Evolutionary conservation across 1,139 yeast species (phyloP).

Genomic region (Blastobotrys indianensis): DNA sequence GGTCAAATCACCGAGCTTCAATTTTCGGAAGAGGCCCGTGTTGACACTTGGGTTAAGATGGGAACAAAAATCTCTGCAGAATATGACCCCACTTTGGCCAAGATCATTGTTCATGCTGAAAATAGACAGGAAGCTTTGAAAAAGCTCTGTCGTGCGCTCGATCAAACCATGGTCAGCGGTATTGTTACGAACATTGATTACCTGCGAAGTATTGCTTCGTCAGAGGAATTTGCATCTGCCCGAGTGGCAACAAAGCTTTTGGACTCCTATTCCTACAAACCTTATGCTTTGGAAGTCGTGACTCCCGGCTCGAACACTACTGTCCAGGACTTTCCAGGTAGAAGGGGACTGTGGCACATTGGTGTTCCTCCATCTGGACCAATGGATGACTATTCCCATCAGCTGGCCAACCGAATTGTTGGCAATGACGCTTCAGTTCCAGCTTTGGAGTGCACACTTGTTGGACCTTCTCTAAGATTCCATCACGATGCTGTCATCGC

Average conservation of each 20-base stretch:
- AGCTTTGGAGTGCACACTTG: conserved; percentile 82
- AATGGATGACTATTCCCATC: conserved; percentile 88
- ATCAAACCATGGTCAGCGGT: conserved; percentile 83
- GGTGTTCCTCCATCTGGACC: conserved; percentile 99
- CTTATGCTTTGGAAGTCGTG: conserved; percentile 77
- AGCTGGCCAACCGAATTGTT: conserved; percentile 82
- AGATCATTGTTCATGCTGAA: conserved; percentile 88
- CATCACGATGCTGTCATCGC: conserved; percentile 75
- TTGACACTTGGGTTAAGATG: conserved; percentile 88
- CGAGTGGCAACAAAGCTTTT: conserved; percentile 80
- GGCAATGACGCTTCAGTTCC: conserved; percentile 81
- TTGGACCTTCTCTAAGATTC: conserved; percentile 80
- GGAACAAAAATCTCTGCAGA: conserved; percentile 91
- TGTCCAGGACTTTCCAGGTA: conserved; percentile 94
- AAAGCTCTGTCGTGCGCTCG: conserved; percentile 71
- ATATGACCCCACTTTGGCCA: conserved; percentile 94
- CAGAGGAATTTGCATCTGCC: conserved; percentile 77
- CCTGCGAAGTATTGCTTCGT: conserved; percentile 74
- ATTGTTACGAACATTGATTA: conserved; percentile 88
- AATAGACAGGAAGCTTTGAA: conserved; percentile 78
- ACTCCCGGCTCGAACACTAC: conserved; percentile 93
- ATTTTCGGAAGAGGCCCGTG: conserved; percentile 78
- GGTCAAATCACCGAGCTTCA: conserved; percentile 83
- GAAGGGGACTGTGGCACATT: conserved; percentile 77
- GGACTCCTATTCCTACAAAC: conserved; percentile 73